phyloP scores from a whole-genome alignment of 78 protist species.

The Monosiga brevicollis region DNA sequence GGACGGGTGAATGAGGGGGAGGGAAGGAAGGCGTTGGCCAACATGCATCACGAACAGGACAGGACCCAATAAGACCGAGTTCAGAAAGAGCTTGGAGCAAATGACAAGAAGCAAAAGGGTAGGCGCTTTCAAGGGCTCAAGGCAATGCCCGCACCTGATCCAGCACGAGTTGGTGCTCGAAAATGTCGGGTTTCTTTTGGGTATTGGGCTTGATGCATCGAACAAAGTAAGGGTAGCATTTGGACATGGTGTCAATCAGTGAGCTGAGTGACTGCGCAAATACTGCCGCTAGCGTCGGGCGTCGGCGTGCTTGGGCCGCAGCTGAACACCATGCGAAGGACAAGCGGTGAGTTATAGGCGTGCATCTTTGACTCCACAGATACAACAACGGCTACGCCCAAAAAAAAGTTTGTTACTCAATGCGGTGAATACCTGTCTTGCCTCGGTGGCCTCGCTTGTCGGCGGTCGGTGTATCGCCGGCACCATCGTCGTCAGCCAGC shows the following conservation, averaged over 20 bases:
- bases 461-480: too few species aligned
- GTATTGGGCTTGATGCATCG: constrained; percentile 18
- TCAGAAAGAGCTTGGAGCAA: not conserved
- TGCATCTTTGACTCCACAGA: too few species aligned
- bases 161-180: not conserved
- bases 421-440: too few species aligned
- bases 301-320: not conserved
- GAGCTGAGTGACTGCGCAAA: not conserved
- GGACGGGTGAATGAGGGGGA: not conserved
- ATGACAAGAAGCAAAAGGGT: not conserved
- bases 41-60: not conserved
- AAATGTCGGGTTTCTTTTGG: not conserved
- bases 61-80: not conserved
- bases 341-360: too few species aligned
- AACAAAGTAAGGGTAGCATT: not conserved
- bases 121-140: not conserved
- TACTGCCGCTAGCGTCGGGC: not conserved
- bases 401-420: too few species aligned
- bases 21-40: not conserved
- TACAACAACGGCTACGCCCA: too few species aligned
- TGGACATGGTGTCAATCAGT: not conserved
- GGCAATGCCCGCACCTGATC: constrained; percentile 4
- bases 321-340: too few species aligned
- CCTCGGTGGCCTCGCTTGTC: too few species aligned
- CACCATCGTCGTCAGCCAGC: not conserved